phyloP scores from a whole-genome alignment of 306 rosid species.

The Quercus robur region DNA sequence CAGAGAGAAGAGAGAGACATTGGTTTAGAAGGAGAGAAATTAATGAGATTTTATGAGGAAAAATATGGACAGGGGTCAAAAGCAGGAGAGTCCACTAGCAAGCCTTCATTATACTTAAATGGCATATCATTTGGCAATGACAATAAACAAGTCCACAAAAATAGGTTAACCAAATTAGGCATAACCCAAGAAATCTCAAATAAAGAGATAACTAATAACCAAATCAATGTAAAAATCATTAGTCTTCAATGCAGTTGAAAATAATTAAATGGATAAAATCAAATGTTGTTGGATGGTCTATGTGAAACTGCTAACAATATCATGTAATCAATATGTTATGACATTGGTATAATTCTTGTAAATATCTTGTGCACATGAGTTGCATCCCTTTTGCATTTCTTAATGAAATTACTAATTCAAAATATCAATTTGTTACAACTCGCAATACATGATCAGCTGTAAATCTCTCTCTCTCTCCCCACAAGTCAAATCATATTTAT shows the following conservation, averaged over 20 bases:
- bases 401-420: neutral
- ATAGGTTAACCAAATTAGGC: neutral
- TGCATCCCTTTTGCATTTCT: too few relatives aligned
- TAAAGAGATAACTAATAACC: too few relatives aligned
- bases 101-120: neutral
- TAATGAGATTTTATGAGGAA: neutral
- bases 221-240: neutral
- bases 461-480: neutral
- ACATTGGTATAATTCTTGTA: too few relatives aligned
- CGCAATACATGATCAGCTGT: neutral
- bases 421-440: neutral
- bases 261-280: neutral
- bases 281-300: neutral
- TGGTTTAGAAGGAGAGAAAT: neutral
- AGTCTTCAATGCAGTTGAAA: neutral
- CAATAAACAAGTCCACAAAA: neutral
- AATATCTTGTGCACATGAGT: too few relatives aligned
- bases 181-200: too few relatives aligned
- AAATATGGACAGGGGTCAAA: neutral
- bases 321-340: neutral
- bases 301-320: neutral
- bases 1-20: neutral
- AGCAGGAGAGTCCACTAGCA: neutral
- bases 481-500: neutral
- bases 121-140: neutral